These are phyloP conservation scores for Aspergillus alliaceus DNA, from an alignment of 2,329 filamentous ascomycete species.

Conservation along the genomic window DNA sequence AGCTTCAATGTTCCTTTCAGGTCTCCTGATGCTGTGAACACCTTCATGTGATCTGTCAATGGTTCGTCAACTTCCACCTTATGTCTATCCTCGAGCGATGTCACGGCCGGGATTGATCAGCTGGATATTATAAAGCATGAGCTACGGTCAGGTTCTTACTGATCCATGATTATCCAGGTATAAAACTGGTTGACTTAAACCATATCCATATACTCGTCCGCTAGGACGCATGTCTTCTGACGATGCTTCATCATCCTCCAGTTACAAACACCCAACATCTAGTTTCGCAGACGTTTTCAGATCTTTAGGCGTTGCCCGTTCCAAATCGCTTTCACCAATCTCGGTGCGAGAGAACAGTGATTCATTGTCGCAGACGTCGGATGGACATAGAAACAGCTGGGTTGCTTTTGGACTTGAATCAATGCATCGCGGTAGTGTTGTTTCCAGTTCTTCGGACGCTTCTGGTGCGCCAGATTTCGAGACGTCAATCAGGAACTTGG, in stretches of 20 bases:
- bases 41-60: slow-evolving; percentile 13
- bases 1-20: slow-evolving; percentile 10
- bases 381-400: slow-evolving; percentile 34
- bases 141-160: not conserved
- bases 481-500: slow-evolving; percentile 33
- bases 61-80: slow-evolving; percentile 9
- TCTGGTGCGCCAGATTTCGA: slow-evolving; percentile 40
- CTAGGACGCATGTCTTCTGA: slow-evolving; percentile 43
- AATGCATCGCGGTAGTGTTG: slow-evolving; percentile 43
- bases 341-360: slow-evolving; percentile 34
- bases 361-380: slow-evolving; percentile 28
- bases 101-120: not conserved
- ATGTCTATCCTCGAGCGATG: not conserved
- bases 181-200: slow-evolving; percentile 18
- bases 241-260: slow-evolving; percentile 38
- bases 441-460: slow-evolving; percentile 40
- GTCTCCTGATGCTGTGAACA: slow-evolving; percentile 10
- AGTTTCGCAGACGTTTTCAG: slow-evolving; percentile 46
- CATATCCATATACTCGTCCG: slow-evolving; percentile 19
- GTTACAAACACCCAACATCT: slow-evolving; percentile 37
- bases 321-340: slow-evolving; percentile 40
- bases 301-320: slow-evolving; percentile 40
- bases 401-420: slow-evolving; percentile 38
- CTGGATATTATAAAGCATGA: not conserved
- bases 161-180: slow-evolving; percentile 11